Percentiles rank a stretch among this genome's conserved stretches.
Conservation (phyloP, 441 rosid genomes). For the Bocquillonia castaneifolia region DNA sequence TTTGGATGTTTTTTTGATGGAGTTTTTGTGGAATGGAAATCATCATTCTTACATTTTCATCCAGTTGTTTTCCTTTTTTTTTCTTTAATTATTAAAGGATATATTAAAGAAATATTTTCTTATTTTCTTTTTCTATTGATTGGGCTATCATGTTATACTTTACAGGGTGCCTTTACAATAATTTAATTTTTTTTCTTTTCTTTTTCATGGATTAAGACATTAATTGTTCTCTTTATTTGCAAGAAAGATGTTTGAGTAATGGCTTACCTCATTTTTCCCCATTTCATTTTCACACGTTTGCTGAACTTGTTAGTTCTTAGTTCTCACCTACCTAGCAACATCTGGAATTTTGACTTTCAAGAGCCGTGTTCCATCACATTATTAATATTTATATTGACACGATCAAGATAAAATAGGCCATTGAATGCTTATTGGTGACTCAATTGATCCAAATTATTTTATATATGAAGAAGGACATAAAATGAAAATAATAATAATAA, state of each 20-base stretch:
- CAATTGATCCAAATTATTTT: no score
- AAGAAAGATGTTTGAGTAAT: not conserved
- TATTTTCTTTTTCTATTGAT: not conserved
- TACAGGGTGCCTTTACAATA: not conserved
- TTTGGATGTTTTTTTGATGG: not conserved
- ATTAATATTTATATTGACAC: not conserved
- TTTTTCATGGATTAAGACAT: not conserved
- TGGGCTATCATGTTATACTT: not conserved
- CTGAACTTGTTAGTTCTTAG: not conserved
- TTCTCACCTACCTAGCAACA: not conserved
- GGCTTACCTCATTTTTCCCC: not conserved
- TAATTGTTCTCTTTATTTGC: not conserved
- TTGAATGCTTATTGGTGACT: no score
- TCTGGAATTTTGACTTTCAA: not conserved
- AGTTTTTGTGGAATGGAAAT: not conserved
- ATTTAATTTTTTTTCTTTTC: not conserved
- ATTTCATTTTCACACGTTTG: conserved; percentile 4
- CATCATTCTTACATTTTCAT: no score
- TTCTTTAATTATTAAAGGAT: not conserved
- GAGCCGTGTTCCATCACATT: conserved; percentile 1
- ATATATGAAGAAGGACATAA: no score
- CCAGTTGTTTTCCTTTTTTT: no score
- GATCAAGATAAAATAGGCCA: no score
- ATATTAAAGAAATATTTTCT: not conserved
- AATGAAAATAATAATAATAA: no score